Base-by-base conservation (phyloP, 495 filamentous ascomycete genomes). In the Patellaria atrata region DNA sequence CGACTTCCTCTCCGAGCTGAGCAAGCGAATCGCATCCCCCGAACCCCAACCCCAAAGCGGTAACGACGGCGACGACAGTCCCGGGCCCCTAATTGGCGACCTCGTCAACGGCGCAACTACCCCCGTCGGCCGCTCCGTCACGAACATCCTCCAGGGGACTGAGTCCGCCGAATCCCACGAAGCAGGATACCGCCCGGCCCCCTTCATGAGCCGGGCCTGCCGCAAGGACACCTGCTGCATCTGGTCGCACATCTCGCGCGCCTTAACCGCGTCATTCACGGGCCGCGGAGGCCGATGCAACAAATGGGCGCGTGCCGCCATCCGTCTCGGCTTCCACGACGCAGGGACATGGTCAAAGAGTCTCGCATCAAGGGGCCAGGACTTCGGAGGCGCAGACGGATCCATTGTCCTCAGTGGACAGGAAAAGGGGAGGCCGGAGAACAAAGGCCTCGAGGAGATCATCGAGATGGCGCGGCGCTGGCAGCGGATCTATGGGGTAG, bases 251-350 rank as follows among this genome's bases (percentile, higher is more conserved):
- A 22, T 48, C 16, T 27, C 45, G 4, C 4, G 1, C 0, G 45
- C 12, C 10, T n/a, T 48, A 10, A 33, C 22, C 7, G 4, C 12
- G 2, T 19, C 21, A 4, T 51, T 54, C 29, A 15, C 10, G 2
- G 50, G 45, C 6, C 38, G 34, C 8, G 24, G 29, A 3, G 47
- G 47, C 19, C 37, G 47, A 12, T 54, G 51, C 32, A 54, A 45
- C 29, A 31, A 38, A 8, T 15, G 30, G 11, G 51, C 51, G 3
- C 40, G 51, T 4, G 23, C 20, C 7, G 45, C 51, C 0, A 41
- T 54, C 12, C 35, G 51, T 10, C 46, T 52, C 17, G 51, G 41
- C 12, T 54, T 54, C 42, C 51, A 54, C 30, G 51, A 54, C 35
- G 45, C 51, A 6, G 51, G 45, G 6, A 39, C 38, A 1, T 54